Base-by-base conservation (phyloP, 2,329 filamentous ascomycete species). In the Aspergillus pseudoglaucus region DNA sequence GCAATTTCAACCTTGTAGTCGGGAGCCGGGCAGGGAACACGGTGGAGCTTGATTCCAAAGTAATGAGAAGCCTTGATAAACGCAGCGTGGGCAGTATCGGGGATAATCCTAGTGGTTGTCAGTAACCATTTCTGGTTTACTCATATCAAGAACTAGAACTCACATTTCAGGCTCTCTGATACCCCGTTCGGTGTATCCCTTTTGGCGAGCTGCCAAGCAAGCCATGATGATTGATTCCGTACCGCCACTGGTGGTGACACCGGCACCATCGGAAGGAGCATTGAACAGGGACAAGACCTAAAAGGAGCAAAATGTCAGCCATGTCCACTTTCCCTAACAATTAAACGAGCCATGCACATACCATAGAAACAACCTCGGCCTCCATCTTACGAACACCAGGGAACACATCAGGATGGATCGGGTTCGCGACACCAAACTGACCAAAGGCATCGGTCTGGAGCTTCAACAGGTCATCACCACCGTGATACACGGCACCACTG, bases 331-430 rank as follows among this genome's bases (percentile, higher is more conserved):
- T n/a, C 6, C 22, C n/a, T 4, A 8, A 17, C 20, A 15, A 18
- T 44, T 22, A 23, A n/a, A 15, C 3, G 8, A 39, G 1, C 8
- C 2, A 25, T 27, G 15, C n/a, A 48, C 65, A 42, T 66, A 94
- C 90, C 91, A 98, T 98, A 56, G 90, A 87, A 45, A 98, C 93
- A 52, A 98, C 77, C 74, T 98, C 93, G 40, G 93, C 91, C 75
- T 98, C 93, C 93, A 98, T 98, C 80, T 98, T 98, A 61, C 93
- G 79, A 45, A 98, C 90, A 23, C 91, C 93, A 14, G 93, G 93
- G 72, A 98, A 98, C 39, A 98, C 91, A 71, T 98, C 93, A 6
- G 93, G 93, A 68, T 98, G 93, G 58, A 98, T 93, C 3, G 93
- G 93, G 68, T 98, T 98, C 35, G 90, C 81, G 25, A 98, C 93